Base-by-base conservation (phyloP, 768 basidiomycete species). In the Rhodotorula babjevae region DNA sequence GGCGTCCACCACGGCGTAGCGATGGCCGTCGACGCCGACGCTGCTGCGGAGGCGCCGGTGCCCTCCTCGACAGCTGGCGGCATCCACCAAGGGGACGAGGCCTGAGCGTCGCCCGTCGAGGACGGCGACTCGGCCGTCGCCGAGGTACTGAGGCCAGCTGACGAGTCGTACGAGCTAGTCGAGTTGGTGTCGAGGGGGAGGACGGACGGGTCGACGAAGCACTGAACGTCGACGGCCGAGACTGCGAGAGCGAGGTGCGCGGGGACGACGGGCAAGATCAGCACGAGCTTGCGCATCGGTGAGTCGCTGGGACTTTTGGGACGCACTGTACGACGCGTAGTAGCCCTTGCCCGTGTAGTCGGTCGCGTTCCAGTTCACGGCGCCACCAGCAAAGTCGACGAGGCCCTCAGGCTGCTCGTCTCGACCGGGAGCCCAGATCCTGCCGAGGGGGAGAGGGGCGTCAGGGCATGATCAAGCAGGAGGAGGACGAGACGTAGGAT, bases 311-410 rank as follows among this genome's bases (percentile, higher is more conserved):
- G 15, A 6, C 1, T 0, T n/a, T 27, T 5, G 3, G 0, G 23
- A 53, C 58, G 71, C 31, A 23, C 78, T 75, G 65, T 78, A 77
- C 65, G 71, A 79, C 44, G 71, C 56, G 19, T 74, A 81, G 58
- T 78, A 79, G 25, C 79, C 79, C 27, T 76, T 72, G 42, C 61
- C 16, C 21, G 49, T 36, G 59, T 80, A 80, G 25, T 76, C 73
- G 3, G 72, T 53, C 15, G 71, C 68, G 18, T 61, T 42, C 76
- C 77, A 81, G 66, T 79, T 63, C 68, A 80, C 76, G 42, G 73
- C 56, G 4, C 80, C 80, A 14, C 80, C 80, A 0, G 77, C 76
- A 78, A 79, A 80, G 53, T 79, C 79, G 44, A 80, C 73, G 1
- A 79, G 77, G 0, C 49, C 27, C 72, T 78, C 62, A 73, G 78